phyloP scores from a whole-genome alignment of 192 early-diverging fungal genomes.

The Linnemannia zychae region DNA sequence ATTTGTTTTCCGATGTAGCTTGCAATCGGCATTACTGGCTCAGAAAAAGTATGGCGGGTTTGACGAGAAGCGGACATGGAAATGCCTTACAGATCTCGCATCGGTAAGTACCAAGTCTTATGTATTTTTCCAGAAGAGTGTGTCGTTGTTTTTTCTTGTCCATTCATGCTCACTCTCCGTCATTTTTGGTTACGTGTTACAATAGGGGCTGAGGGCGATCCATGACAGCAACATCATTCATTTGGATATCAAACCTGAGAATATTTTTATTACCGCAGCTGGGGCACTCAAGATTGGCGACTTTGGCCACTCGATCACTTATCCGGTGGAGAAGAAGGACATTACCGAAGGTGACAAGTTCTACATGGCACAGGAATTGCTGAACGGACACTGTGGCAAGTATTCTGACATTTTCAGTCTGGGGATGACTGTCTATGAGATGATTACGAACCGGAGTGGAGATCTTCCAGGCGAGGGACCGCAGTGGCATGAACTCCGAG shows the following conservation, averaged over 20 bases:
- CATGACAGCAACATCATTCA: constrained; percentile 83
- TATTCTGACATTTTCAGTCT: constrained; percentile 95
- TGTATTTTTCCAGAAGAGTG: neutral
- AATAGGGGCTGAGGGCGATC: constrained; percentile 76
- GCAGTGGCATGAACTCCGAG: constrained; percentile 88
- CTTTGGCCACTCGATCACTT: constrained; percentile 85
- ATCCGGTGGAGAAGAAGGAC: constrained; percentile 71
- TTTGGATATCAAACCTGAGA: constrained; percentile 92
- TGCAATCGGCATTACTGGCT: constrained; percentile 33
- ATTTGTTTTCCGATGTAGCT: constrained; percentile 7
- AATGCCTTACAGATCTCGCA: constrained; percentile 73
- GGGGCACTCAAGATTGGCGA: constrained; percentile 89
- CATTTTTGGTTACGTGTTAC: constrained; percentile 27
- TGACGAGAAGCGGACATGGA: constrained; percentile 80
- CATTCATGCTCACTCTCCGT: neutral
- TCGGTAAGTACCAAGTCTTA: constrained; percentile 53
- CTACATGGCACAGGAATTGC: constrained; percentile 92
- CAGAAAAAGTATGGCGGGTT: constrained; percentile 54
- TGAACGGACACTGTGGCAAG: constrained; percentile 77
- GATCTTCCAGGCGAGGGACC: constrained; percentile 90
- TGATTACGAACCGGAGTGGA: constrained; percentile 76
- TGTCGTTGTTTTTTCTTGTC: neutral
- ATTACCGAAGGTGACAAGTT: constrained; percentile 90
- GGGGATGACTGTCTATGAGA: constrained; percentile 91
- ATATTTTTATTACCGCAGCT: constrained; percentile 79